Evolutionary conservation across 108 stramenopile genomes (phyloP).

Genomic region (Chaetoceros tenuissimus): DNA sequence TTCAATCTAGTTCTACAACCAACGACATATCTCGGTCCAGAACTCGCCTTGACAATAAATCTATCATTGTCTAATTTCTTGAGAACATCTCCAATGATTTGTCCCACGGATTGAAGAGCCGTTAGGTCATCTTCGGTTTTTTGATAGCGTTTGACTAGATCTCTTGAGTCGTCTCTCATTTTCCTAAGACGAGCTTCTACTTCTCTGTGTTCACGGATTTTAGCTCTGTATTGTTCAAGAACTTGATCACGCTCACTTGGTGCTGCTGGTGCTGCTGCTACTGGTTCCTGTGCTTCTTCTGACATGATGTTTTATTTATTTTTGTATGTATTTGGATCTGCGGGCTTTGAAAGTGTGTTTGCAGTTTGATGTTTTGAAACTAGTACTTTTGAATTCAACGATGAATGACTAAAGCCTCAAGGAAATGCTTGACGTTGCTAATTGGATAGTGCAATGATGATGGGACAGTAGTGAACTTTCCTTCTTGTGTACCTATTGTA

Average conservation of each 20-base stretch:
- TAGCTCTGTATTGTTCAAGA: slow-evolving; percentile 83
- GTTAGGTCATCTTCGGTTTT: slow-evolving; percentile 95
- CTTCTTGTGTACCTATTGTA: too few relatives aligned
- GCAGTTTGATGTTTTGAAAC: too few relatives aligned
- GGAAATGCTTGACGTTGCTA: too few relatives aligned
- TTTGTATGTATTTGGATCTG: neutral
- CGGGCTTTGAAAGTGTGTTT: neutral
- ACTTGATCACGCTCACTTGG: slow-evolving; percentile 78
- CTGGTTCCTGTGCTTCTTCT: slow-evolving; percentile 3
- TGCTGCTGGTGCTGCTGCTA: slow-evolving; percentile 8
- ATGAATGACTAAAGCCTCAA: too few relatives aligned
- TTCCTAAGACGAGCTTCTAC: slow-evolving; percentile 87
- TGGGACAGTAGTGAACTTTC: too few relatives aligned
- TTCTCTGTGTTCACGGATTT: slow-evolving; percentile 90
- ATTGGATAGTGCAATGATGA: too few relatives aligned
- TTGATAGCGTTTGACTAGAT: slow-evolving; percentile 82
- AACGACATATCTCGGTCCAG: slow-evolving; percentile 96
- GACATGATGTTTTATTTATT: slow-evolving; percentile 9
- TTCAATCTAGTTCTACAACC: slow-evolving; percentile 90
- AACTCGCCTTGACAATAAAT: slow-evolving; percentile 96
- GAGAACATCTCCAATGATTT: slow-evolving; percentile 97
- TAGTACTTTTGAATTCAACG: too few relatives aligned
- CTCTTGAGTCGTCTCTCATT: slow-evolving; percentile 81
- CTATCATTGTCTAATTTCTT: slow-evolving; percentile 92
- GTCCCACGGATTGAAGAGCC: slow-evolving; percentile 92